A percentile compares a stretch with the other conserved stretches of the same genome.
These are phyloP conservation scores for Leishmania tropica DNA, from an alignment of 208 protist genomes.

Conservation along the genomic window DNA sequence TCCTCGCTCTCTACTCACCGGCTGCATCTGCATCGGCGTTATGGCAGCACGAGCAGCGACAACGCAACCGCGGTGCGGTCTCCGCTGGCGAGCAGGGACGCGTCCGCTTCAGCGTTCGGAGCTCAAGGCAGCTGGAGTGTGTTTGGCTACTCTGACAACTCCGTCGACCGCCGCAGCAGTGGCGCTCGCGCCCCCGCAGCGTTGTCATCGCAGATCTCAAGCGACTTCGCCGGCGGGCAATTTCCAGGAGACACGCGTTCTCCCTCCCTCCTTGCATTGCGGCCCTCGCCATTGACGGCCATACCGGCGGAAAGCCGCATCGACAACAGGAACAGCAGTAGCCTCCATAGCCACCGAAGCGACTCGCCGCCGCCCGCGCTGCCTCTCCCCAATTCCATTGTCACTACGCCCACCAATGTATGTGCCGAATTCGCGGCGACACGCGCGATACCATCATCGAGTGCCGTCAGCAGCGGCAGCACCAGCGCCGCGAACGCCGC, in stretches of 20 bases:
- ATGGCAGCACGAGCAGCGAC: neutral
- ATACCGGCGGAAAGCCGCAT: neutral
- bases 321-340: neutral
- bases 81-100: neutral
- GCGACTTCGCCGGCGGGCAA: neutral
- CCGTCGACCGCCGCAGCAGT: neutral
- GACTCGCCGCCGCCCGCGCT: neutral
- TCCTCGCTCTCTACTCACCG: neutral
- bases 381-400: neutral
- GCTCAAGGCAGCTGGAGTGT: neutral
- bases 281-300: neutral
- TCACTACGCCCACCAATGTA: neutral
- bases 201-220: conserved; percentile 2
- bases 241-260: neutral
- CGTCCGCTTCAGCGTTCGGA: neutral
- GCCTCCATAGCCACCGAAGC: neutral
- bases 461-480: conserved; percentile 6
- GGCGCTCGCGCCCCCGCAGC: neutral
- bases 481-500: conserved; percentile 27
- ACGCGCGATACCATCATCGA: neutral
- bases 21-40: neutral
- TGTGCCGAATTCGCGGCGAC: neutral
- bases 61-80: neutral
- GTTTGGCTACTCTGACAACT: neutral
- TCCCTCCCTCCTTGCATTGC: no score